Base-by-base conservation (phyloP, 2,329 filamentous ascomycete genomes). In the Talaromyces sp. region DNA sequence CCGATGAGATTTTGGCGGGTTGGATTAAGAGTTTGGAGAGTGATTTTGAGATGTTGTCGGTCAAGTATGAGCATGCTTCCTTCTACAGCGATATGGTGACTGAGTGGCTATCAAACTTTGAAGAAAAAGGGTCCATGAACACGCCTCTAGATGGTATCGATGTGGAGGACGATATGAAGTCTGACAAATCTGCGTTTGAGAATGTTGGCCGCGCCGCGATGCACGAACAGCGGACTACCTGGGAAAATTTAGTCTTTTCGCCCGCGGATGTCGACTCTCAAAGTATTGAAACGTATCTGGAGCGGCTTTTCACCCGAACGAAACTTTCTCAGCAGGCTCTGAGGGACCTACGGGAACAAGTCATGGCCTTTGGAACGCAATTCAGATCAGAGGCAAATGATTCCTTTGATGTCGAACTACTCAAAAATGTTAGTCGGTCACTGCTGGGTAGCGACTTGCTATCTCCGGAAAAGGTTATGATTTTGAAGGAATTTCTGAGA, bases 211-310 rank as follows among this genome's bases (percentile, higher is more conserved):
- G 82, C 16, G 78, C 82, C 45, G 84, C 85, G 68, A 84, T 85
- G 77, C 82, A 84, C 63, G 78, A 84, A 63, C 81, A 84, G 67
- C 79, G 85, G 22, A 76, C 79, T 1, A 78, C 75, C 13, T 88
- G 86, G 84, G 86, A 89, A 71, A 72, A 76, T 1, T 76, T 82
- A 62, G 84, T 86, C n/a, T 88, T 89, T 70, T 77, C 77, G 3
- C 73, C 80, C 4, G 77, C 78, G 33, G 70, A 83, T 16, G 81
- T 82, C 2, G 80, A 88, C 67, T 72, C 73, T 9, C 68, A 67
- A 3, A 78, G 75, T 10, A 84, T 89, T 64, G 73, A 76, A 3
- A 67, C 72, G 0, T 88, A 86, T 68, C 80, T 89, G 1, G 74
- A 80, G 11, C 68, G 74, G 1, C 77, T 88, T 0, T 89, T 89